Base-by-base conservation (phyloP, 2,329 filamentous ascomycete genomes). In the Xylaria sp. region DNA sequence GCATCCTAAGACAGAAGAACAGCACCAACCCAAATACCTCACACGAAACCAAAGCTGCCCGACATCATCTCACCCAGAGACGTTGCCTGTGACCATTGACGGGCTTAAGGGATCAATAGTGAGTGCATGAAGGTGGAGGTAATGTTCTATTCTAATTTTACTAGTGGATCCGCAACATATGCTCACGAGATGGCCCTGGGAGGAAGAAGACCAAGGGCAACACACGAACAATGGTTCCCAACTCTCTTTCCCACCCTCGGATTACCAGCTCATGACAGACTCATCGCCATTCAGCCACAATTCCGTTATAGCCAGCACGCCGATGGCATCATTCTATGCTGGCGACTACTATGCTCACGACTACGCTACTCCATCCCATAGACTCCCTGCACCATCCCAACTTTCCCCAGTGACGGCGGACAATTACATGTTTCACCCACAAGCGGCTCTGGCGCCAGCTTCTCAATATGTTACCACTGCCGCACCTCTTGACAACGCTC, bases 141-240 rank as follows among this genome's bases (percentile, higher is more conserved):
- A 55, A 12, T 12, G 18, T 44, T 15, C 13, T 15, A 13, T 3
- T 39, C 67, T 69, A 52, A 69, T 28, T 39, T 56, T 13, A 2
- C n/a, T 15, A 69, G 67, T 67, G 64, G 34, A 51, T 12, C 56
- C 55, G 8, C 64, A 46, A 28, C 39, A 37, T 4, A 15, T 23
- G 6, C 46, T 44, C 1, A 18, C 9, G n/a, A 28, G 5, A 37
- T 39, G 34, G 52, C 39, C 20, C 20, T 48, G 58, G 63, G 57
- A 66, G 13, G 20, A 56, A 13, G 55, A 58, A n/a, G 20, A 39
- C 1, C 28, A 41, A 18, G 34, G 25, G 51, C 55, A 8, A 54
- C 39, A 59, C 41, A 8, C 1, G 6, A 41, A 10, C 41, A 8
- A 20, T 34, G 25, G 2, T 18, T 13, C 46, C 50, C 23, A 4